Evolutionary conservation across 306 rosid genomes (phyloP), one percentile per base, ranked within the genome.

Genomic region (Vigna mungo): DNA sequence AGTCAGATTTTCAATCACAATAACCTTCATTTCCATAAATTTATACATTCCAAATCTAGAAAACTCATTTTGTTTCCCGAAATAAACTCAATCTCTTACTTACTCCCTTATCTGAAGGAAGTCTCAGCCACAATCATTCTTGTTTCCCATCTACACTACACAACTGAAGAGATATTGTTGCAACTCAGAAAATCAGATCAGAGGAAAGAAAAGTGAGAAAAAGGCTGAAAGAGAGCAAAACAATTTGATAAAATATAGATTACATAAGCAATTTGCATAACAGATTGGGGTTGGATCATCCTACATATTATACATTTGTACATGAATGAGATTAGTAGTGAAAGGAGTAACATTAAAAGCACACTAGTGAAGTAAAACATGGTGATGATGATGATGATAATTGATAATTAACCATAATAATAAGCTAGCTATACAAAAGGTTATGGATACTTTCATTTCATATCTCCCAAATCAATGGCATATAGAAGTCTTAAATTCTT

Each of bases 281-380:
- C 51, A 58, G 56, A 53, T 20, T 74, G 11, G 44, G 30, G 25
- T 74, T 39, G 66, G 44, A 55, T 64, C 6, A 34, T 34, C 66
- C 62, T 23, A 77, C 59, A 66, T 59, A 61, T 13, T 21, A 78
- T 27, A 58, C 62, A 80, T 23, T 70, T 86, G 34, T 88, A 88
- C 96, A 85, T 62, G 12, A 72, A 87, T 72, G 74, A 23, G 81
- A 86, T 86, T 49, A 78, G 88, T 41, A 36, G 80, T 13, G 27
- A 62, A 44, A 44, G 49, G 48, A 71, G 34, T 37, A 72, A 14
- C 77, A 74, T 44, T 0, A 44, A 44, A 66, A 64, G 71, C 76
- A n/a, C 76, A n/a, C 76, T 52, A 86, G 76, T 64, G 48, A 76
- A 68, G 47, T 59, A 27, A 59, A 8, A 23, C 63, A 56, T 56